Base-by-base conservation (phyloP, 805 yeast species). In the Candida chauliodis region DNA sequence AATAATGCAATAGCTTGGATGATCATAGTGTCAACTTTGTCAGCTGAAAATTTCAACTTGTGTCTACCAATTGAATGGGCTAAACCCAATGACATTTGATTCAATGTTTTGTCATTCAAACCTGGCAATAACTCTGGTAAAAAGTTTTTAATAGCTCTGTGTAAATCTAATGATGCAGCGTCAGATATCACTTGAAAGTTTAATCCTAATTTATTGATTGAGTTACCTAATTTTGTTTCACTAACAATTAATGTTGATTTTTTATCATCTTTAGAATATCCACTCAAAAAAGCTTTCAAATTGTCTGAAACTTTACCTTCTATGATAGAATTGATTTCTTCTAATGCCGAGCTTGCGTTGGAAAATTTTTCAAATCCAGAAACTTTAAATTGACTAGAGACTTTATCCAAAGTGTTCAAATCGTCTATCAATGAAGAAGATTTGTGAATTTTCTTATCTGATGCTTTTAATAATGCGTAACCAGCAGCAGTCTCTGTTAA, bases 61-160 rank as follows among this genome's bases (percentile, higher is more conserved):
- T 91, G 95, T 72, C 99, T 91, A 58, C 98, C 99, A 55, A 93
- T 83, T 35, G 98, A 91, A 69, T 93, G 99, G 37, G 99, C 97
- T 62, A 93, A 78, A 79, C 99, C 99, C 47, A 91, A 78, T 9
- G 98, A 85, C 99, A 91, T 93, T 58, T 93, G 93, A 47, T 84
- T 79, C 52, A 91, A 68, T 52, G 88, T 91, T 48, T 77, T 63
- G 56, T 87, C 96, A 33, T 81, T 78, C 62, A 93, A 75, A 52
- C 99, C 99, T 43, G 99, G 98, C 53, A 91, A 75, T 46, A 91
- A 78, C 48, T 86, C 95, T 41, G 99, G 96, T 55, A 93, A 77
- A 60, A 89, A 81, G 69, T 91, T 96, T 60, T 95, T 84, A 52
- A 93, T 82, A 37, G 98, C 93, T 75, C 99, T 85, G 75, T 85